Base-by-base conservation (phyloP, 768 basidiomycete species). In the Ephemerocybe angulata region DNA sequence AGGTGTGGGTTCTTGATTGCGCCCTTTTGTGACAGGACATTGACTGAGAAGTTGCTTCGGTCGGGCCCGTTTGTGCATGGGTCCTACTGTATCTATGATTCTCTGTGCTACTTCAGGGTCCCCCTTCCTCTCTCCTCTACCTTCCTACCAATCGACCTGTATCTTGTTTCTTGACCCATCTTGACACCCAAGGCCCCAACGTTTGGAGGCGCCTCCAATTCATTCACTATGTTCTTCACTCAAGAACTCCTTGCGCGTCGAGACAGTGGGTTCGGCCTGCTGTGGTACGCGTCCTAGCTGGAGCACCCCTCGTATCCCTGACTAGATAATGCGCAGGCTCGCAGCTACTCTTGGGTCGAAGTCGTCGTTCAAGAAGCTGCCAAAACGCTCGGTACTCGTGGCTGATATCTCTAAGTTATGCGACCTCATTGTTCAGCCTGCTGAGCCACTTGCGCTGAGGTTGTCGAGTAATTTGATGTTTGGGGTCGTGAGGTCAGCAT, bases 401-500 rank as follows among this genome's bases (percentile, higher is more conserved):
- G 90, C 92, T 31, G 87, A 96, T 67, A 92, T 96, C 43, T 69
- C 83, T 30, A 81, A 88, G 67, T 70, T 95, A 63, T 96, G 93
- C 67, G 80, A 77, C 33, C 78, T 93, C 35, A 93, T 96, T 50
- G 80, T 84, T 25, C 78, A 88, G 61, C 93, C 93, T n/a, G 69
- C 77, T 22, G 93, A 95, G 60, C 93, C 93, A 35, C 77, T 96
- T 30, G 93, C 93, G 2, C 72, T 96, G 53, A 78, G 93, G 59
- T 73, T 95, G 52, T 93, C 93, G 10, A 92, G 91, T 55, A 93
- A 92, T 65, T 72, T 96, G 40, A 85, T 96, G 78, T 86, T 95
- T 57, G 93, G 93, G 3, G 93, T 88, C 31, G 90, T 88, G 21
- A 83, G 93, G 93, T 93, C 68, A 62, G 59, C 21, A 21, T 35